phyloP scores from a whole-genome alignment of 257 asterid genomes.

The Penstemon eatonii region DNA sequence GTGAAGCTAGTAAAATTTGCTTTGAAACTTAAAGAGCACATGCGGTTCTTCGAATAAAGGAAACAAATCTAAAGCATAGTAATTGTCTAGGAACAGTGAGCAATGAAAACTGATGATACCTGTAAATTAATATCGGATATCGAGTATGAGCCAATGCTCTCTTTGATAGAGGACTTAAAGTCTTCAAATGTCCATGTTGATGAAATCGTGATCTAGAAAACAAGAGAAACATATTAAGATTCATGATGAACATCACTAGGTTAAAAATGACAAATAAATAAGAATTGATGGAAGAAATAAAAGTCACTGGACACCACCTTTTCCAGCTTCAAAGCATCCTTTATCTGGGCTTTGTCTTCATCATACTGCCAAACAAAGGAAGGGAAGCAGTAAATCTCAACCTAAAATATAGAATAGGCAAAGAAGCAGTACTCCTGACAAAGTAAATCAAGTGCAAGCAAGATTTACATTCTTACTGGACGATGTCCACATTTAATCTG shows the following conservation, averaged over 20 bases:
- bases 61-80: conserved; percentile 4
- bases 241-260: not conserved
- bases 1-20: not conserved
- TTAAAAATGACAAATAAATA: not conserved
- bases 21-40: not conserved
- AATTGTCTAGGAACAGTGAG: not conserved
- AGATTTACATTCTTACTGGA: conserved; percentile 22
- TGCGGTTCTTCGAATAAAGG: not conserved
- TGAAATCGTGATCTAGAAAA: conserved; percentile 55
- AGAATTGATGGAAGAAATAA: conserved; percentile 15
- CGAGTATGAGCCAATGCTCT: conserved; percentile 40
- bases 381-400: conserved; percentile 25
- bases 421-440: not conserved
- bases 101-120: conserved; percentile 43
- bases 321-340: conserved; percentile 76
- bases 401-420: not conserved
- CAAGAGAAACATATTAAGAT: conserved; percentile 24
- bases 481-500: not conserved
- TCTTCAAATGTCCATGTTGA: conserved; percentile 81
- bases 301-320: conserved; percentile 45
- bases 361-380: conserved; percentile 60
- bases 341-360: conserved; percentile 69
- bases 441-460: not conserved
- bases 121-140: conserved; percentile 76
- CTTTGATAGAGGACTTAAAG: conserved; percentile 59